Conservation (phyloP, 2,329 filamentous ascomycete species). For the Ophiostoma sp. region DNA sequence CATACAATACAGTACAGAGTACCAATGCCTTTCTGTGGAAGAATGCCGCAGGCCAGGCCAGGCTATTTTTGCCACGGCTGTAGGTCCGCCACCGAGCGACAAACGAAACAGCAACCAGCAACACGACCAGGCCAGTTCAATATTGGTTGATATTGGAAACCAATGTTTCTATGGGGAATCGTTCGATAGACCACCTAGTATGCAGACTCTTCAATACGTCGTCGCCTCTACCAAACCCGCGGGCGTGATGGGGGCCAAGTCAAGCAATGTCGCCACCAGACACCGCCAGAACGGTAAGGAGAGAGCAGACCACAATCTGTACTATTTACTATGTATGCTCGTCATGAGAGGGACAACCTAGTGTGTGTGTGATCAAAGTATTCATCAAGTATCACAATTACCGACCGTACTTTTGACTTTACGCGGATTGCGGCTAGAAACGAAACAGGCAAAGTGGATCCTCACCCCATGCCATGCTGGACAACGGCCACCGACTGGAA, state of each 20-base stretch:
- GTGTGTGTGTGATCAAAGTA: background rate
- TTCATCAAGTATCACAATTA: background rate
- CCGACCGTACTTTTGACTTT: background rate
- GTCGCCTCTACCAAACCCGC: background rate
- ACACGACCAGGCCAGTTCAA: background rate
- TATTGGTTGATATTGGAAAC: background rate
- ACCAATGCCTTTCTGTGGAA: background rate
- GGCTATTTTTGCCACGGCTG: constrained; percentile 7
- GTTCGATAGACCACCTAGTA: background rate
- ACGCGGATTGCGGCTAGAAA: constrained; percentile 11
- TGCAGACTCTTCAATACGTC: too few species aligned
- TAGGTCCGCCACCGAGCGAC: background rate
- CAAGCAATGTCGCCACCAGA: constrained; percentile 16
- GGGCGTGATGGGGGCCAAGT: background rate
- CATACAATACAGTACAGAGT: background rate
- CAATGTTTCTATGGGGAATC: background rate
- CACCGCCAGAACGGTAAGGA: constrained; percentile 17
- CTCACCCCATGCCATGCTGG: background rate
- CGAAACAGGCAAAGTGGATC: constrained; percentile 11
- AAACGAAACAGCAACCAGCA: background rate
- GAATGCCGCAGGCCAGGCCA: background rate
- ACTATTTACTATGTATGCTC: background rate
- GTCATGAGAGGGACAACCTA: background rate
- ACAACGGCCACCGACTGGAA: constrained; percentile 10
- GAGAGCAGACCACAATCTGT: background rate